Conservation (phyloP, 164 flowering plant species). For the Cinnamomum chago region DNA sequence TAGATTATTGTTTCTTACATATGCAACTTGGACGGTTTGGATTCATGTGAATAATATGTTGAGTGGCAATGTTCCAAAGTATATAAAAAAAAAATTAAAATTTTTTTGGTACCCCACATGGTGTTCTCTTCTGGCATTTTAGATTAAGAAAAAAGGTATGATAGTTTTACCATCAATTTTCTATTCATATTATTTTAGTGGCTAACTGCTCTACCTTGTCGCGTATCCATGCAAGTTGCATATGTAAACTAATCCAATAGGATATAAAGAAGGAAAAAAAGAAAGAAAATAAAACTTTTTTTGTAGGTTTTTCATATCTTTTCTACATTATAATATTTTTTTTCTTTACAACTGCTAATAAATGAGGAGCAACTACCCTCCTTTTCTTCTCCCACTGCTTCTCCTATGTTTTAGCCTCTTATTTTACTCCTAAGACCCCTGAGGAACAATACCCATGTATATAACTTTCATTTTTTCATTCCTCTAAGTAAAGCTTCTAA, state of each 20-base stretch:
- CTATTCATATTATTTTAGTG: neutral
- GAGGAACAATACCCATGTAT: neutral
- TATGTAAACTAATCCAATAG: neutral
- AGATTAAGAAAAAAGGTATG: too few relatives aligned
- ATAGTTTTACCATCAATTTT: too few relatives aligned
- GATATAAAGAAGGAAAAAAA: neutral
- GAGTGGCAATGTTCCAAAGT: too few relatives aligned
- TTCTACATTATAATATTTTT: neutral
- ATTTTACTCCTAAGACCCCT: neutral
- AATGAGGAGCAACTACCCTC: conserved; percentile 8
- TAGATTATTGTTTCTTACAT: too few relatives aligned
- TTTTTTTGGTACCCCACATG: too few relatives aligned
- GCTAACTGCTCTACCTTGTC: conserved; percentile 4
- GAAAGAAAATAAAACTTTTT: neutral
- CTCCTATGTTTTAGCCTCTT: neutral
- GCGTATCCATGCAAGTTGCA: conserved; percentile 1
- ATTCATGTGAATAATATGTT: too few relatives aligned
- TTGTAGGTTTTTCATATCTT: conserved; percentile 6
- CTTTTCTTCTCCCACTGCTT: neutral
- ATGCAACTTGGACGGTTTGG: too few relatives aligned
- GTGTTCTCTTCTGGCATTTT: too few relatives aligned
- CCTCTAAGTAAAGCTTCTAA: neutral
- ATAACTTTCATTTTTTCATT: conserved; percentile 5
- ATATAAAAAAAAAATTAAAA: too few relatives aligned
- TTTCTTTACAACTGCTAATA: conserved; percentile 16